phyloP scores from a whole-genome alignment of 306 rosid species.

The Rosa rugosa region DNA sequence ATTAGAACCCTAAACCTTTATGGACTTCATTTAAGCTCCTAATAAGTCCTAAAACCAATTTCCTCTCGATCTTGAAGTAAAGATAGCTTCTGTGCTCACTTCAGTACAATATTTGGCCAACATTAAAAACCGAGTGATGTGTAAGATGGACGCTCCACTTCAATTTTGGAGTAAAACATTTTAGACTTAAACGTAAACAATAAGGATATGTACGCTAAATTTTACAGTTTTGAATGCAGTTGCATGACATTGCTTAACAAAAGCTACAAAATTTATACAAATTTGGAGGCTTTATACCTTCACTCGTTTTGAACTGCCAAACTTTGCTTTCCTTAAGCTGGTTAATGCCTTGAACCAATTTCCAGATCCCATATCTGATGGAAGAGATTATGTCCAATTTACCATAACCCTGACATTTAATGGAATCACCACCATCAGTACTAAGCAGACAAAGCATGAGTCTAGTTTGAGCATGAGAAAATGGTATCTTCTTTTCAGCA shows the following conservation, averaged over 20 bases:
- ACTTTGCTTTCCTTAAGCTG: conserved; percentile 58
- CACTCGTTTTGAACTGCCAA: conserved; percentile 57
- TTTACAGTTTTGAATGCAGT: background rate
- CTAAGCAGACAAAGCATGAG: conserved; percentile 19
- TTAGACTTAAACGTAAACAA: no score
- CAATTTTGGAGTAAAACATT: background rate
- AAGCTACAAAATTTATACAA: background rate
- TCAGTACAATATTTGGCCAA: conserved; percentile 14
- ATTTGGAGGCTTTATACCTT: conserved; percentile 50
- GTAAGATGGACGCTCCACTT: background rate
- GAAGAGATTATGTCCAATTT: conserved; percentile 31
- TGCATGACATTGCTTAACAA: background rate
- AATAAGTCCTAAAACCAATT: conserved; percentile 5
- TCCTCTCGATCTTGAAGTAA: conserved; percentile 9
- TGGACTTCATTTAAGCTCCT: conserved; percentile 9
- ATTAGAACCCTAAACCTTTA: background rate
- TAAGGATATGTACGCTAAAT: background rate
- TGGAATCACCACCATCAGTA: conserved; percentile 32
- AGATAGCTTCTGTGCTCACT: background rate
- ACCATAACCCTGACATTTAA: conserved; percentile 44
- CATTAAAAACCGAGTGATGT: background rate
- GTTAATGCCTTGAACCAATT: conserved; percentile 78
- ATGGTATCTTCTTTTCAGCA: background rate
- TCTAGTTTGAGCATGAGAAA: conserved; percentile 6
- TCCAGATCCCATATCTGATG: conserved; percentile 80